Evolutionary conservation across 176 grass and related monocot species (phyloP), one percentile per base, ranked within the genome.

Genomic region (Aegilops bicornis): DNA sequence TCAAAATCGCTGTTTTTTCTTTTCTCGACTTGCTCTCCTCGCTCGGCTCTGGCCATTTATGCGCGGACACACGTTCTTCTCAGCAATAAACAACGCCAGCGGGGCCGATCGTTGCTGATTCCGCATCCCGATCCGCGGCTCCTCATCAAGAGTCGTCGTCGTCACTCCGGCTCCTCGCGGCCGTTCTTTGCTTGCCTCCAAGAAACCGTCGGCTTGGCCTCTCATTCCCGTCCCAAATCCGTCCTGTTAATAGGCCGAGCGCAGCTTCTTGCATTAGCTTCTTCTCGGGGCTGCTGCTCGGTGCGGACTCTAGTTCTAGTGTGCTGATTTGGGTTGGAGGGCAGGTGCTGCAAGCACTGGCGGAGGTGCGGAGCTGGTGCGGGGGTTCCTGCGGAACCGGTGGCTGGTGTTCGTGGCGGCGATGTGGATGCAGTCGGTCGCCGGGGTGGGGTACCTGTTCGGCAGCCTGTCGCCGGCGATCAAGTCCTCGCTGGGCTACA

Each of bases 381-480:
- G 77, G 10, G 42, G 84, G 48, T 93, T 97, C 79, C 84, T 97
- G 74, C 88, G 63, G 30, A 93, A 93, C 83, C 78, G 92, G 58
- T 97, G 95, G 95, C 85, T 95, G n/a, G 91, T 97, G 54, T 93
- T 97, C 83, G 95, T 97, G 69, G 92, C 95, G 80, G 95, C 95
- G 52, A 97, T 97, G 95, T 97, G 95, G 95, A 92, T 95, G 90
- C 95, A 97, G 85, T 95, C 95, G 10, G 92, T 83, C 79, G 91
- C 92, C 7, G 95, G 95, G 2, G 82, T 95, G 1, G 95, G 95
- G 0, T 97, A 97, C 95, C 84, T 97, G 73, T 97, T 95, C 76
- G 95, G 93, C 40, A 97, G 95, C 93, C 84, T 97, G 9, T 97
- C 95, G 81, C 95, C 95, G n/a, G 88, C 87, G 58, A 95, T 97